Conservation (phyloP, 164 flowering plant genomes). For the Vitis rotundifolia region DNA sequence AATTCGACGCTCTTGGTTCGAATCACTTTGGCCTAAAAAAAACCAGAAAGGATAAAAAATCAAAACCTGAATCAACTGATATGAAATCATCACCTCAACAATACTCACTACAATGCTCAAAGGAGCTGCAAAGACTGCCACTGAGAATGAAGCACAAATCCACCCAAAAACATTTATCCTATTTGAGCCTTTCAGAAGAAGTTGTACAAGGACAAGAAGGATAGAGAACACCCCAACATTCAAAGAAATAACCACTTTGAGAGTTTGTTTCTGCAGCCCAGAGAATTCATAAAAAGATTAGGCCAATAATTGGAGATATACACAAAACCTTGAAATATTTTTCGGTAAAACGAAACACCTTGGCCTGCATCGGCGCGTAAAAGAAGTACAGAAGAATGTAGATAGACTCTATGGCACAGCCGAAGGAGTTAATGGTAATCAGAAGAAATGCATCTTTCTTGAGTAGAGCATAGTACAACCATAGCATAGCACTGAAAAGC, state of each 20-base stretch:
- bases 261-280: conserved; percentile 26
- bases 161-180: conserved; percentile 42
- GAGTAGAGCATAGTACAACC: conserved; percentile 56
- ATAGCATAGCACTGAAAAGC: conserved; percentile 47
- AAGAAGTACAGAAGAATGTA: conserved; percentile 28
- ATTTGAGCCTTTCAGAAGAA: background rate
- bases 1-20: conserved; percentile 45
- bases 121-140: conserved; percentile 58
- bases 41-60: background rate
- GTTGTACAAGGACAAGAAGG: conserved; percentile 30
- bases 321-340: no score
- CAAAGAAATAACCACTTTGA: conserved; percentile 22
- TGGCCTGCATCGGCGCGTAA: conserved; percentile 24
- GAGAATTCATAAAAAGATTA: background rate
- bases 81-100: background rate
- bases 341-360: conserved; percentile 11
- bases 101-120: conserved; percentile 39
- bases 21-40: conserved; percentile 31
- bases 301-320: background rate
- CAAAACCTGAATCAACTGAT: no score
- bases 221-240: conserved; percentile 28
- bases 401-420: conserved; percentile 31
- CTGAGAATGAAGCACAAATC: conserved; percentile 43
- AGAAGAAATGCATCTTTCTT: conserved; percentile 27
- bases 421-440: conserved; percentile 45